phyloP scores from a whole-genome alignment of 768 basidiomycete genomes.

The Termitomyces sp. region DNA sequence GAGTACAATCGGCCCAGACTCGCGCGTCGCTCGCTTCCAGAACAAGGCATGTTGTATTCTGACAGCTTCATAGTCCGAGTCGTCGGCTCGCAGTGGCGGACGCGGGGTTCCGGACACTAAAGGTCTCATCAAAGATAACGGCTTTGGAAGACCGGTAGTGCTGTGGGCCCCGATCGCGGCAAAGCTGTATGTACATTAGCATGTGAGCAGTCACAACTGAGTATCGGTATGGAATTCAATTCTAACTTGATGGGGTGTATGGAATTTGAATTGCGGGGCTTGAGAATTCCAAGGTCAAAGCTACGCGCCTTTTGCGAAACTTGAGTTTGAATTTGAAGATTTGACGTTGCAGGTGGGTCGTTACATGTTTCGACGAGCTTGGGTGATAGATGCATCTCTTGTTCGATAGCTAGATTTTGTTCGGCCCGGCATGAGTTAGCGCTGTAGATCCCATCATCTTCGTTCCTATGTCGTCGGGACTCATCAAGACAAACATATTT shows the following conservation, averaged over 20 bases:
- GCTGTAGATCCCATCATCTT: neutral
- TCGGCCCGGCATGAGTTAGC: neutral
- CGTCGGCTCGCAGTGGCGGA: neutral
- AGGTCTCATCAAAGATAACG: neutral
- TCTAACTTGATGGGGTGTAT: no score
- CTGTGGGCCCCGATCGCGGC: neutral
- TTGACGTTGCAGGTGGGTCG: no score
- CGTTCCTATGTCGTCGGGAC: neutral
- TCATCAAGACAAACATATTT: neutral
- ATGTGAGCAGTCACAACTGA: neutral
- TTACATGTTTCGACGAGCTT: no score
- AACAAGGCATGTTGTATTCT: neutral
- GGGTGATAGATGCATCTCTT: no score
- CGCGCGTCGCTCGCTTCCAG: constrained; percentile 9
- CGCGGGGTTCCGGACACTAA: neutral
- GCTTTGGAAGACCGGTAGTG: no score
- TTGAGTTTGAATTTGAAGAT: neutral
- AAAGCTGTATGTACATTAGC: neutral
- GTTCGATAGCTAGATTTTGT: neutral
- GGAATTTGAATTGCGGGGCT: neutral
- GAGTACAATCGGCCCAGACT: constrained; percentile 5
- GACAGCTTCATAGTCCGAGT: neutral
- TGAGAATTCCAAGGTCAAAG: neutral
- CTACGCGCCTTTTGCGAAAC: neutral
- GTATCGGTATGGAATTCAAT: no score